Base-by-base conservation (phyloP, 225 moss, liverwort and hornwort species). In the Polytrichum commune region DNA sequence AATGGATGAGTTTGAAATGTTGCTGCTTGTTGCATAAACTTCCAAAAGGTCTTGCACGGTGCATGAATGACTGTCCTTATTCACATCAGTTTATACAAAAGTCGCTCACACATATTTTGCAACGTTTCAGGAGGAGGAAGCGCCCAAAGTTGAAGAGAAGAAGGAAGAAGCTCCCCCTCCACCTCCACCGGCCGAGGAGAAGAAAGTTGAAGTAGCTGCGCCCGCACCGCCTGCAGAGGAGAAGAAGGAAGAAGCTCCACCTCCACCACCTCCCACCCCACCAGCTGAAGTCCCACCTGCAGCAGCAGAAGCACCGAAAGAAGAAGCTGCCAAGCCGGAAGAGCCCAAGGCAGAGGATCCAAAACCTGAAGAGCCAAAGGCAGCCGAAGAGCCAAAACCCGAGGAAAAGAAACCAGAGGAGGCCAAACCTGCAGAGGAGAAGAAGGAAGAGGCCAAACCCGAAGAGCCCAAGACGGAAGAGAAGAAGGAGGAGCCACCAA, bases 241-340 rank as follows among this genome's bases (percentile, higher is more conserved):
- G 46, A 32, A 30, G 30, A 38, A 46, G 46, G 46, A 46, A 4
- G 46, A 46, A 46, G 57, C 69, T 19, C 65, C 81, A 9, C 64
- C 78, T 9, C 77, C 77, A 7, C 62, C 60, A 18, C 62, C 66
- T 24, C 26, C 79, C 53, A 74, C 69, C 32, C 63, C 72, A 19
- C 76, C 46, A 46, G 3, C 46, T 46, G 46, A 46, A 46, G 38
- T 3, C 13, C 38, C 38, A 38, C 38, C 38, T 38, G 38, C 38
- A 69, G 55, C 78, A 53, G 63, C 72, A 29, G 78, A 84, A 33
- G 78, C 80, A 68, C 74, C 77, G 1, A 79, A 85, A 76, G 69
- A 80, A 68, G 81, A 87, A 29, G 80, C 22, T 27, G 55, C 60
- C 29, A 60, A 71, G 30, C 16, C 28, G 25, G 57, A 58, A 33